Percentiles rank a stretch among this genome's conserved stretches.
phyloP scores from a whole-genome alignment of 2,329 filamentous ascomycete genomes.

The Pochonia chlamydosporia region DNA sequence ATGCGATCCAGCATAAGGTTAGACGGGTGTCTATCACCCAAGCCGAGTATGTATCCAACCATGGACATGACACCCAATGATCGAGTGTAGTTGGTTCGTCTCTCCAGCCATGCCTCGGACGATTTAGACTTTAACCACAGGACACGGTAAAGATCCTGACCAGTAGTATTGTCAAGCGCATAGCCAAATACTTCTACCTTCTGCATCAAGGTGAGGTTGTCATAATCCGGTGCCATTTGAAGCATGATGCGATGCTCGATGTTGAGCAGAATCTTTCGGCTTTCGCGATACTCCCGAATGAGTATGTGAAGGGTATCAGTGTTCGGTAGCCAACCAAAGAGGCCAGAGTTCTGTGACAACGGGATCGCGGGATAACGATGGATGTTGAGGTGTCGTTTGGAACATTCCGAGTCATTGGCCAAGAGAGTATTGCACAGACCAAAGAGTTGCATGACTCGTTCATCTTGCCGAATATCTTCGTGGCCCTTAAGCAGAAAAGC shows the following conservation, averaged over 20 bases:
- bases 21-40: constrained; percentile 94
- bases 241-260: constrained; percentile 99
- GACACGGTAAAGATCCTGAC: constrained; percentile 95
- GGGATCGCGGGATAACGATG: constrained; percentile 96
- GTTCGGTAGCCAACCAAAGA: constrained; percentile 95
- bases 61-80: constrained; percentile 99
- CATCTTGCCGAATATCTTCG: constrained; percentile 97
- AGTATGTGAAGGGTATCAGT: constrained; percentile 95
- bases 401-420: constrained; percentile 87
- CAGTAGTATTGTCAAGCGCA: constrained; percentile 97
- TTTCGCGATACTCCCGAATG: constrained; percentile 96
- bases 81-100: constrained; percentile 96
- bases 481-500: constrained; percentile 96
- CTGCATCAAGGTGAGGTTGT: constrained; percentile 98
- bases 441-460: constrained; percentile 99
- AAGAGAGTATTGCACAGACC: constrained; percentile 95
- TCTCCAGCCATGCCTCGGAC: constrained; percentile 94
- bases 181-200: constrained; percentile 99
- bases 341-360: constrained; percentile 89
- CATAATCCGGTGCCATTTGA: constrained; percentile 98
- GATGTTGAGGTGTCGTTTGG: constrained; percentile 95
- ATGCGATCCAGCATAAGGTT: constrained; percentile 96
- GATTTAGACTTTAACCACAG: constrained; percentile 99
- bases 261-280: constrained; percentile 93
- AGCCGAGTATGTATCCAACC: constrained; percentile 97